Base-by-base conservation (phyloP, 2,329 filamentous ascomycete species). In the Fusarium mexicanum region DNA sequence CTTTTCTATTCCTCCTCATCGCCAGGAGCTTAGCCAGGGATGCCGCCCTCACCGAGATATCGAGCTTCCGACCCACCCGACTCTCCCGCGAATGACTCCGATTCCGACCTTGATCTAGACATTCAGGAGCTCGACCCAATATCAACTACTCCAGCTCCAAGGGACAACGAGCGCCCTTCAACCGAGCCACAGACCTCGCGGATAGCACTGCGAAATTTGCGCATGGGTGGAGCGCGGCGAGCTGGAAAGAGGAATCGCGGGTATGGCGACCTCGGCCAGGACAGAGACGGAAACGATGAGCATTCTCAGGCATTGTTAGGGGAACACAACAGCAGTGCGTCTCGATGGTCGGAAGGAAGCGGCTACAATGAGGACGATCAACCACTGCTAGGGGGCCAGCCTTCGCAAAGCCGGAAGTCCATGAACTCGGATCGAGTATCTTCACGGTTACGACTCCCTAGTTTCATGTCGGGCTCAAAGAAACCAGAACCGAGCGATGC, bases 41-140 rank as follows among this genome's bases (percentile, higher is more conserved):
- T 91, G 89, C 87, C 89, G 87, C 82, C 86, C 79, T 83, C 86
- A 85, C 84, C 84, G 64, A 81, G 85, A 40, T 86, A 87, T 81
- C 86, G 85, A 79, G 83, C 85, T 77, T 85, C 89, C 79, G 88
- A 91, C 81, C 88, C 89, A 79, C 91, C 91, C 83, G 90, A 92
- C 83, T 90, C 89, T 69, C 87, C 88, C 69, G 83, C 86, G 78
- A 86, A 91, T 83, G 92, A 95, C 80, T 93, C 91, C 80, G 93
- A 95, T 64, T 83, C 84, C 71, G 93, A 96, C 81, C 89, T 96
- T 78, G 92, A 95, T 78, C 88, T 96, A 77, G 92, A 94, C 79
- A 88, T 94, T 76, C 89, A 94, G 79, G 94, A 96, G 86, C 91
- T 96, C 75, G 93, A 95, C 80, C 93, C 93, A 80, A 80, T 84